Conservation (phyloP, 192 early-diverging fungal species). For the Funneliformis mosseae region DNA sequence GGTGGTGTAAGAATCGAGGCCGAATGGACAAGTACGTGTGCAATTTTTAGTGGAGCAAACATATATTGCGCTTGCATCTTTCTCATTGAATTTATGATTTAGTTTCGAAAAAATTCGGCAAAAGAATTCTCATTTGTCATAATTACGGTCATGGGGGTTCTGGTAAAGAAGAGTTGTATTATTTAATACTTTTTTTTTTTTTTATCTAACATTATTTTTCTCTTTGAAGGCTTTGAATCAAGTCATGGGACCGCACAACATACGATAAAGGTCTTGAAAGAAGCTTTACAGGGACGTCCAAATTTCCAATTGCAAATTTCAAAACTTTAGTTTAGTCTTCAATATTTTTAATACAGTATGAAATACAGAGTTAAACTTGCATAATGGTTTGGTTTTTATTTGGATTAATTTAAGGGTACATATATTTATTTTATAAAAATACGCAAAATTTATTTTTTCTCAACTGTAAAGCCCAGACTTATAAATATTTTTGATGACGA, state of each 20-base stretch:
- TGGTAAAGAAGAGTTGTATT: constrained; percentile 45
- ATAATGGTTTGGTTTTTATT: too few species aligned
- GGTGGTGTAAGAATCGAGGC: constrained; percentile 58
- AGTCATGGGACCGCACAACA: constrained; percentile 61
- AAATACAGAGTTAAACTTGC: too few species aligned
- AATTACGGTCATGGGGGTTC: constrained; percentile 70
- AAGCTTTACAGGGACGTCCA: constrained; percentile 3
- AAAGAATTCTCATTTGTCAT: constrained; percentile 51
- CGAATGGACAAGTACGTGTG: constrained; percentile 43
- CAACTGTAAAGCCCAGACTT: too few species aligned
- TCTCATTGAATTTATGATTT: background rate
- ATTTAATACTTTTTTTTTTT: background rate
- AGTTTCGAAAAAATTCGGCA: constrained; percentile 17
- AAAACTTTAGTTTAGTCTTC: too few species aligned
- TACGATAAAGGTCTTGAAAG: constrained; percentile 46
- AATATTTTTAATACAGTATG: too few species aligned
- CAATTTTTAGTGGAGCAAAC: constrained; percentile 20
- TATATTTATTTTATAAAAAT: too few species aligned
- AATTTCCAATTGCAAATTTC: too few species aligned
- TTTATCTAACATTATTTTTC: background rate
- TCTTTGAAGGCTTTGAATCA: constrained; percentile 52
- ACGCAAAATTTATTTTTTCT: too few species aligned
- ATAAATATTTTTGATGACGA: too few species aligned
- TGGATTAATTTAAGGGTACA: too few species aligned
- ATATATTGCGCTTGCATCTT: background rate